Evolutionary conservation across 148 eudicot genomes (phyloP), one percentile per base, ranked within the genome.

Genomic region (Linanthus parryae): DNA sequence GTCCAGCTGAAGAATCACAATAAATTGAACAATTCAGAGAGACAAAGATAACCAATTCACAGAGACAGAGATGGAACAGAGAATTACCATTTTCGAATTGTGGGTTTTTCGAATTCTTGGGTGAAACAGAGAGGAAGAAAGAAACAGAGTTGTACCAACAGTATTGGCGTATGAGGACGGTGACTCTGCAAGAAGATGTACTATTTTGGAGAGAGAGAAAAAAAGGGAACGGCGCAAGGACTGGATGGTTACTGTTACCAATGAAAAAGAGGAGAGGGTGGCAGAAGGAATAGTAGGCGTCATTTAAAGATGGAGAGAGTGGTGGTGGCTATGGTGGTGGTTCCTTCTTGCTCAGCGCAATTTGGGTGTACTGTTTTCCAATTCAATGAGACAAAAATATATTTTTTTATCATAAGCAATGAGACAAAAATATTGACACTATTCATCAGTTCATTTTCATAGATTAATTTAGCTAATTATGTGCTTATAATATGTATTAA

Each of bases 241-340:
- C 27, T 15, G 3, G 17, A 14, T 0, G 26, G 38, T 16, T 61
- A 52, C 74, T 58, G 57, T 64, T 58, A 64, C 65, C 74, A 64
- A 63, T 63, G 69, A 63, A 52, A 34, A 23, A 37, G 41, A 37
- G 19, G 16, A 15, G 40, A 57, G 44, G 35, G 48, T 44, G 48
- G 48, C 37, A 36, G 21, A 21, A 9, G 56, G 33, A 22, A 26
- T 8, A 42, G 42, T 17, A 10, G 62, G 57, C 27, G 14, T 23
- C 38, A 47, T 39, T 64, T 55, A 34, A 44, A 59, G 54, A 37
- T 7, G 40, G 36, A 26, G 45, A 23, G 55, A 50, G 25, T 35
- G 38, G 24, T 19, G 18, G 55, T 21, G 17, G 39, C 1, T 12
- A 29, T 13, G 13, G 10, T 7, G 21, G 1, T 44, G 48, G 24